A percentile compares a stretch with the other conserved stretches of the same genome.
Conservation (phyloP, 2,329 filamentous ascomycete species). For the Cercospora nicotianae region DNA sequence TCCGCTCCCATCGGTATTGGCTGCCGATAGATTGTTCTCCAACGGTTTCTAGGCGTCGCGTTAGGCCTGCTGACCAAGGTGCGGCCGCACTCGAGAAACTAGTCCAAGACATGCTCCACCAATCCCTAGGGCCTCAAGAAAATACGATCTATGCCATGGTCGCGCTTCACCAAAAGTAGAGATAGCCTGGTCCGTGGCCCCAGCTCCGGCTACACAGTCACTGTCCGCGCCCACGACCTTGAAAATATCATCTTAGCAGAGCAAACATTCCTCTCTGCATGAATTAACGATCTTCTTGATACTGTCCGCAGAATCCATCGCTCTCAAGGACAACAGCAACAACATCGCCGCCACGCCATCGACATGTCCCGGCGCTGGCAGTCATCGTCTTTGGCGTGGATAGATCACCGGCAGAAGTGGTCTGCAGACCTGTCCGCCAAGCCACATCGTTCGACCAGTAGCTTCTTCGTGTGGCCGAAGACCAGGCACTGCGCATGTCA, state of each 20-base stretch:
- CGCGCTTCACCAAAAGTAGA: neutral
- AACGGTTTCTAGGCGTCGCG: neutral
- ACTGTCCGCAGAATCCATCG: neutral
- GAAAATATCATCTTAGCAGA: neutral
- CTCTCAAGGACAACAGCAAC: neutral
- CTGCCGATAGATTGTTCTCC: neutral
- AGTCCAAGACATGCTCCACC: neutral
- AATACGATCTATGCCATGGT: neutral
- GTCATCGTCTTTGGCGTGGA: neutral
- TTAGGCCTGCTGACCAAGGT: neutral
- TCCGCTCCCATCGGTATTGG: neutral
- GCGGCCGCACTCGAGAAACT: neutral
- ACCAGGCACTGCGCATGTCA: neutral
- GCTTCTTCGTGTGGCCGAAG: neutral
- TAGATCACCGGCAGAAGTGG: neutral
- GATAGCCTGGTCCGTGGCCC: neutral
- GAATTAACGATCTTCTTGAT: neutral
- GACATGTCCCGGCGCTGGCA: neutral
- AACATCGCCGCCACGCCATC: neutral
- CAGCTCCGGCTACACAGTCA: neutral
- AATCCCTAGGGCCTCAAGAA: neutral
- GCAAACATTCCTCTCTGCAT: neutral
- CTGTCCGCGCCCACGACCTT: neutral
- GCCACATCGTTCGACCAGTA: neutral
- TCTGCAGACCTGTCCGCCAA: neutral